Percentiles rank a stretch among this genome's conserved stretches.
phyloP scores from a whole-genome alignment of 495 filamentous ascomycete species.

The Trichoderma asperelloides region DNA sequence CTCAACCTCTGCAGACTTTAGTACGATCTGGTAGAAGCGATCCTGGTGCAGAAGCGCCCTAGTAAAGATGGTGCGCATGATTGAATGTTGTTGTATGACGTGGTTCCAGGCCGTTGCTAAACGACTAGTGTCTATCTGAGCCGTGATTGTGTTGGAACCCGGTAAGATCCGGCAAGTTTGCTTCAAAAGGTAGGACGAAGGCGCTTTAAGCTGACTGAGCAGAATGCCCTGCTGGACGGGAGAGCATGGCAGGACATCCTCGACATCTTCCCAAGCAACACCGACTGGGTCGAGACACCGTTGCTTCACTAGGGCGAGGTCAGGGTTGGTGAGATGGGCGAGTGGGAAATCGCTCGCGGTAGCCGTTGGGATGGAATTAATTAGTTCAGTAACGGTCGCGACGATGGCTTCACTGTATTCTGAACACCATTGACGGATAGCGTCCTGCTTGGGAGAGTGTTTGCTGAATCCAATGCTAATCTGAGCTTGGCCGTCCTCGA shows the following conservation, averaged over 20 bases:
- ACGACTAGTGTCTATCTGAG: conserved; percentile 31
- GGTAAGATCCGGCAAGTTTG: conserved; percentile 54
- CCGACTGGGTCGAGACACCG: conserved; percentile 42
- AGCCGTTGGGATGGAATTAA: conserved; percentile 37
- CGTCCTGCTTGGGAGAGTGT: conserved; percentile 47
- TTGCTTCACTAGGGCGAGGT: conserved; percentile 42
- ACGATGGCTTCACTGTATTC: conserved; percentile 48
- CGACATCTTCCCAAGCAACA: conserved; percentile 33
- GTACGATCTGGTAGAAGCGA: conserved; percentile 33
- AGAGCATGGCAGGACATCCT: conserved; percentile 55
- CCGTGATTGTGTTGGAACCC: conserved; percentile 23
- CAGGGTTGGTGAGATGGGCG: conserved; percentile 51
- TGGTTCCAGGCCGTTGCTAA: conserved; percentile 38
- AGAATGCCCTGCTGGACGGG: conserved; percentile 61
- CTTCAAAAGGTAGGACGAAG: conserved; percentile 46
- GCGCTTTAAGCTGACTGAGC: conserved; percentile 47
- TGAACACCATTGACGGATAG: conserved; percentile 52
- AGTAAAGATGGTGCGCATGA: conserved; percentile 36
- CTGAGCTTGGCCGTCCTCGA: conserved; percentile 50
- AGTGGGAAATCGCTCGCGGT: conserved; percentile 57
- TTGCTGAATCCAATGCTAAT: conserved; percentile 57
- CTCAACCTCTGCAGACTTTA: conserved; percentile 31
- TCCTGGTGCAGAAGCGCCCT: conserved; percentile 32
- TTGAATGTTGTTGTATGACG: conserved; percentile 28
- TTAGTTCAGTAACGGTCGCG: conserved; percentile 40